Evolutionary conservation across 1,284 basidiomycete genomes (phyloP), one percentile per base, ranked within the genome.

Genomic region (Microbotryum silenes-acaulis): DNA sequence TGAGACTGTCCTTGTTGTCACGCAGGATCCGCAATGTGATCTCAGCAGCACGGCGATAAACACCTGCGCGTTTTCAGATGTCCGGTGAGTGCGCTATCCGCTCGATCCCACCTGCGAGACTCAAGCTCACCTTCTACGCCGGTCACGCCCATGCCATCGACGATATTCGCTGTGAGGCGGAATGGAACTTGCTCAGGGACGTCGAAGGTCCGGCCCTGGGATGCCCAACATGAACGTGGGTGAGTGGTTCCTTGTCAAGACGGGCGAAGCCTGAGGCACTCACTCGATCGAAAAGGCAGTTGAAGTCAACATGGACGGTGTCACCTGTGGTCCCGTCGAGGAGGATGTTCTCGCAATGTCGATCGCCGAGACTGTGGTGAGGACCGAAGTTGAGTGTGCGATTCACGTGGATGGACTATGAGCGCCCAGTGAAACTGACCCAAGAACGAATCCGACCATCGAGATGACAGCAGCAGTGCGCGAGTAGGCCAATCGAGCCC

Each of bases 361-460:
- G 83, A 75, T 99, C 96, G 16, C 96, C 96, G n/a, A 99, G 80
- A 14, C 92, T 94, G 66, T 2, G 51, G 18, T 33, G n/a, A 9
- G 27, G 18, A 42, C 25, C 25, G 4, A 45, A 56, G 25, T 37
- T 27, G 48, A 54, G 51, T 12, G 2, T 12, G 14, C 16, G 46
- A 20, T 31, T 31, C 31, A 23, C 27, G 14, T 7, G 45, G n/a
- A 50, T 27, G n/a, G 51, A 46, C 31, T 46, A 45, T 18, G 31
- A 25, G 6, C 0, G 7, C 6, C 12, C 25, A 3, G 31, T 6
- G 14, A 16, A 9, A 75, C 83, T 64, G 66, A 93, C 89, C 94
- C 96, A 10, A 99, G 79, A 44, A 99, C 94, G 70, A 90, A 96
- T 23, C 96, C 96, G 29, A 98, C 91, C 88, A 99, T 98, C 4